Base-by-base conservation (phyloP, 1,139 yeast species). In the Candida sanyaensis region DNA sequence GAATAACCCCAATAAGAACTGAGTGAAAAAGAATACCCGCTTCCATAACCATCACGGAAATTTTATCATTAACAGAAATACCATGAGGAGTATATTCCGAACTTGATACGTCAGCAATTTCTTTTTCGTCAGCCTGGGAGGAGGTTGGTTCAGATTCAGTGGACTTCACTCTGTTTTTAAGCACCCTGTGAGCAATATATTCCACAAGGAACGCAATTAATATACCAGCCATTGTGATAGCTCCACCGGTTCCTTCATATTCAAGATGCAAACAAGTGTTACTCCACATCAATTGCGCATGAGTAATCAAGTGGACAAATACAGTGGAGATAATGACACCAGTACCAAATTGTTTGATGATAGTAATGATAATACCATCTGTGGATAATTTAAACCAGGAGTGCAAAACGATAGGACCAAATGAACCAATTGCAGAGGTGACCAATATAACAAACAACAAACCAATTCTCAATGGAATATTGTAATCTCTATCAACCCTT, bases 21-120 rank as follows among this genome's bases (percentile, higher is more conserved):
- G 75, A 69, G 53, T 71, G 77, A 62, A 71, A 71, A 23, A 72
- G 62, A 24, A 72, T 69, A n/a, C 77, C 77, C 46, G 69, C 69
- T 57, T 72, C 76, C 33, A 72, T 59, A 17, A 69, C 59, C 47
- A 69, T 63, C 3, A 63, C 58, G 6, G 56, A 50, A 10, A 52
- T 39, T 31, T 52, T 50, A 40, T 53, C 54, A 13, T 55, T 54
- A 28, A 45, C 48, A 6, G 50, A 13, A 2, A 45, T 34, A 1
- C 45, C 49, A 28, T 47, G 50, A 8, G 37, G 36, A 3, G 45
- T 31, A 10, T 40, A 33, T 24, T 46, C 44, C 21, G 42, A 29
- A 13, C 28, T 43, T 8, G 47, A 62, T 43, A 24, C 58, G 51
- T 48, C 37, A 6, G 37, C 51, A 26, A 29, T 30, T 8, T 33